Evolutionary conservation across 1,139 yeast species (phyloP), one percentile per base, ranked within the genome.

Genomic region (Taphrina betulina): DNA sequence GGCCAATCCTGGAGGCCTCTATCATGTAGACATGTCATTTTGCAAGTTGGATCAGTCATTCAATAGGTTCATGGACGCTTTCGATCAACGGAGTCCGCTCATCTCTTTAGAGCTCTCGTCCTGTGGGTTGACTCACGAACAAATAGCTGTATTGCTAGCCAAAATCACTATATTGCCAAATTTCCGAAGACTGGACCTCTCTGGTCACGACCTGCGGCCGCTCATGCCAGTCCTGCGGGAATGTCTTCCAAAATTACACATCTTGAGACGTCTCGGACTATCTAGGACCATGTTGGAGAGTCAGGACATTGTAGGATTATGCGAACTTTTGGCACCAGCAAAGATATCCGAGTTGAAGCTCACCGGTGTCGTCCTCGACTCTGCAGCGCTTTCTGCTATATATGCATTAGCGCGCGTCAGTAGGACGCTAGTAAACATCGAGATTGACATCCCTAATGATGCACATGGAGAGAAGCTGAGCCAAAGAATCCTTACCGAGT

Each of bases 381-480:
- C 40, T 8, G 38, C 50, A 5, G 42, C 56, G 5, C 29, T 52
- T 10, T 41, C 48, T 8, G 40, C 56, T 17, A n/a, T 52, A 7
- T 26, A 34, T 19, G 56, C 56, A 10, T 37, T 43, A 7, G 50
- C 42, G 5, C 50, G 56, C 23, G 50, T 36, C 29, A 41, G 50
- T 14, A 31, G 38, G 20, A 52, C 43, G 3, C 36, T 52, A 8
- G 48, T 42, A 29, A 43, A 37, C 12, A 36, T 52, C 14, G 56
- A 52, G 7, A 42, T 52, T 19, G 50, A 43, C 26, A 26, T 31
- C 17, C 48, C 48, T 5, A 19, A 34, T 17, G 33, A 41, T 24
- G 28, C 37, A 16, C 36, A 42, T 17, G 24, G 50, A 28, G 50
- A 42, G 28, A 42, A 35, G 36, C 40, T 52, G 5, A 43, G 28